Conservation (phyloP, 176 grass and related monocot species). For the Dactylis glomerata region DNA sequence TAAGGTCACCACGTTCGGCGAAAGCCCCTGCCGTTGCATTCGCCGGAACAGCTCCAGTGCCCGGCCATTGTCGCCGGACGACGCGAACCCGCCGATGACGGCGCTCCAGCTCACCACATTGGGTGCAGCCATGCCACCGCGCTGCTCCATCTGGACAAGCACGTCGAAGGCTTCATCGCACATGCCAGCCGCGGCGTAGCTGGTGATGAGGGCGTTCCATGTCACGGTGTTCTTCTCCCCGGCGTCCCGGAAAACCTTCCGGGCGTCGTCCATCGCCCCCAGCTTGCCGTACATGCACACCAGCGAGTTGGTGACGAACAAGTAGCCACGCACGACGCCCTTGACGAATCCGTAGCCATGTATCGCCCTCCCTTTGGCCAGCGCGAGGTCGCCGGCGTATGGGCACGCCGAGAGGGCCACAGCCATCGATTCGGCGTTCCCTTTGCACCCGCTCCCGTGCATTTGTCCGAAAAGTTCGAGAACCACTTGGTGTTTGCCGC, state of each 20-base stretch:
- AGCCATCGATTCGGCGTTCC: constrained; percentile 43
- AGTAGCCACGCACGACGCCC: constrained; percentile 26
- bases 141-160: constrained; percentile 37
- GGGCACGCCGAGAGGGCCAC: constrained; percentile 57
- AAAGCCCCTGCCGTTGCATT: constrained; percentile 34
- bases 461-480: constrained; percentile 40
- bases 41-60: constrained; percentile 51
- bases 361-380: constrained; percentile 45
- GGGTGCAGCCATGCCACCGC: constrained; percentile 6
- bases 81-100: constrained; percentile 43
- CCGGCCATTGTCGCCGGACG: constrained; percentile 7
- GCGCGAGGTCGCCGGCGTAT: background rate
- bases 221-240: constrained; percentile 35
- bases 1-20: constrained; percentile 41
- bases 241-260: constrained; percentile 15
- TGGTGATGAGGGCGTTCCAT: constrained; percentile 59
- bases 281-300: constrained; percentile 77
- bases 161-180: constrained; percentile 34
- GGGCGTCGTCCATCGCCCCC: constrained; percentile 28
- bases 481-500: constrained; percentile 39
- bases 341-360: constrained; percentile 41
- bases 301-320: constrained; percentile 58
- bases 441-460: constrained; percentile 25
- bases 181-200: constrained; percentile 41
- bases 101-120: constrained; percentile 69